Percentiles rank a stretch among this genome's conserved stretches.
Conservation (phyloP, 2,329 filamentous ascomycete genomes). For the Apiospora kogelbergensis region DNA sequence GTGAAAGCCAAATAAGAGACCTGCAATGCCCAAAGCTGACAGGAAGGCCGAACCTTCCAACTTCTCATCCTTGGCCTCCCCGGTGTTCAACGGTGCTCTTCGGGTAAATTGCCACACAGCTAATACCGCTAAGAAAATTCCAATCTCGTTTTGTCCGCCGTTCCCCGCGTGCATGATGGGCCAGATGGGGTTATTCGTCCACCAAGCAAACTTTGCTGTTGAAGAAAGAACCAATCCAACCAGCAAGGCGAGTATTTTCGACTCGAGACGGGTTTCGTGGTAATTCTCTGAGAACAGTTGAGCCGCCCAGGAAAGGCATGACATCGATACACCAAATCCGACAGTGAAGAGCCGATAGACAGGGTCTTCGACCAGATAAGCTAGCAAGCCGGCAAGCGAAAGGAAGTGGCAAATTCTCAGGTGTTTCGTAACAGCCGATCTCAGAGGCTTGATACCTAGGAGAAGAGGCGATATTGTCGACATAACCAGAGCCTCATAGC, state of each 20-base stretch:
- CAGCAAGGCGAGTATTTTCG: slow-evolving; percentile 76
- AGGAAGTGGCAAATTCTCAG: slow-evolving; percentile 71
- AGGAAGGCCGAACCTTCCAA: slow-evolving; percentile 68
- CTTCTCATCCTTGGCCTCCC: slow-evolving; percentile 30
- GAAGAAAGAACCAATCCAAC: slow-evolving; percentile 83
- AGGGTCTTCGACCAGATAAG: slow-evolving; percentile 74
- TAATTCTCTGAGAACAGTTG: slow-evolving; percentile 77
- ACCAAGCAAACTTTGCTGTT: slow-evolving; percentile 87
- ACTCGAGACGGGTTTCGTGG: slow-evolving; percentile 75
- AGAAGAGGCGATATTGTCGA: slow-evolving; percentile 78
- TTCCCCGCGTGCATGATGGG: slow-evolving; percentile 87
- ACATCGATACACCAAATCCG: slow-evolving; percentile 76
- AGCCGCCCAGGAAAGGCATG: slow-evolving; percentile 81
- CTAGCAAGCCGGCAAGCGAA: slow-evolving; percentile 74
- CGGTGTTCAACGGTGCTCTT: slow-evolving; percentile 51
- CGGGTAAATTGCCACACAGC: slow-evolving; percentile 77
- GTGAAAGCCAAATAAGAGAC: slow-evolving; percentile 85
- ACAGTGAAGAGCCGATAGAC: slow-evolving; percentile 77
- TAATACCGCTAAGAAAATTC: slow-evolving; percentile 72
- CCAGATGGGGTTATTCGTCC: slow-evolving; percentile 97
- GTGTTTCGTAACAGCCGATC: slow-evolving; percentile 67
- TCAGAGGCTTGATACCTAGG: slow-evolving; percentile 68
- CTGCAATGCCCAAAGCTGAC: slow-evolving; percentile 76
- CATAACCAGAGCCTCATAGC: slow-evolving; percentile 90
- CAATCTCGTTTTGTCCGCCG: slow-evolving; percentile 88